These are phyloP conservation scores for Dipsacomyces acuminosporus DNA, from an alignment of 371 early-diverging fungal genomes.

Conservation along the genomic window DNA sequence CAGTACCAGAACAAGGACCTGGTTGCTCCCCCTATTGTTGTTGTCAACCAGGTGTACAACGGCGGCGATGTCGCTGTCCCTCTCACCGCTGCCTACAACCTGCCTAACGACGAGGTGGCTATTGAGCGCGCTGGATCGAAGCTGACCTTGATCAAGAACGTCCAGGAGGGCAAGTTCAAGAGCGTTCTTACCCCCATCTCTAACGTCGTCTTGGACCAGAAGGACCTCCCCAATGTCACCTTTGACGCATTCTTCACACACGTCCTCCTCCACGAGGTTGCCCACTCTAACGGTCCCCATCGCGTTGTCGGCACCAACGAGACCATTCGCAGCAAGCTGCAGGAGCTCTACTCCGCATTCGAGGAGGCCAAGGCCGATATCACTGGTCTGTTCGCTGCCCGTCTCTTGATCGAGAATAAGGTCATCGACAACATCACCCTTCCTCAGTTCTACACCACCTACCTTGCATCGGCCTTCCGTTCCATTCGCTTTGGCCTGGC, in stretches of 20 bases:
- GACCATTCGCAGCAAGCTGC: slow-evolving; percentile 65
- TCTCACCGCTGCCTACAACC: slow-evolving; percentile 75
- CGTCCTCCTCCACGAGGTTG: slow-evolving; percentile 72
- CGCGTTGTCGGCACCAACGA: slow-evolving; percentile 50
- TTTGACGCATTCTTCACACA: slow-evolving; percentile 77
- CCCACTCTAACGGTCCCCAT: slow-evolving; percentile 76
- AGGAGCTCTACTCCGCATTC: slow-evolving; percentile 69
- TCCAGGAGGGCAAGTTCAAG: slow-evolving; percentile 70
- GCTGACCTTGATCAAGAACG: slow-evolving; percentile 76
- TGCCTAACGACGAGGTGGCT: slow-evolving; percentile 78
- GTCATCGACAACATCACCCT: slow-evolving; percentile 57
- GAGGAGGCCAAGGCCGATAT: slow-evolving; percentile 86
- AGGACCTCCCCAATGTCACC: slow-evolving; percentile 55
- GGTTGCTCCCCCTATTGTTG: slow-evolving; percentile 69
- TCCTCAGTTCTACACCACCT: slow-evolving; percentile 69
- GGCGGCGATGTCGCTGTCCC: slow-evolving; percentile 73
- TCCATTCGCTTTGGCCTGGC: slow-evolving; percentile 75
- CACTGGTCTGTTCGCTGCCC: slow-evolving; percentile 70
- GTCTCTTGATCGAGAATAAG: slow-evolving; percentile 58
- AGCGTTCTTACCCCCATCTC: slow-evolving; percentile 68
- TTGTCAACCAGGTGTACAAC: slow-evolving; percentile 71
- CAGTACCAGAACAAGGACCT: slow-evolving; percentile 63
- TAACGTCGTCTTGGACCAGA: slow-evolving; percentile 51
- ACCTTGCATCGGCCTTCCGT: slow-evolving; percentile 73
- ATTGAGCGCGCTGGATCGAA: slow-evolving; percentile 70